phyloP scores from a whole-genome alignment of 352 stramenopile genomes.

The Globisporangium paddicum region DNA sequence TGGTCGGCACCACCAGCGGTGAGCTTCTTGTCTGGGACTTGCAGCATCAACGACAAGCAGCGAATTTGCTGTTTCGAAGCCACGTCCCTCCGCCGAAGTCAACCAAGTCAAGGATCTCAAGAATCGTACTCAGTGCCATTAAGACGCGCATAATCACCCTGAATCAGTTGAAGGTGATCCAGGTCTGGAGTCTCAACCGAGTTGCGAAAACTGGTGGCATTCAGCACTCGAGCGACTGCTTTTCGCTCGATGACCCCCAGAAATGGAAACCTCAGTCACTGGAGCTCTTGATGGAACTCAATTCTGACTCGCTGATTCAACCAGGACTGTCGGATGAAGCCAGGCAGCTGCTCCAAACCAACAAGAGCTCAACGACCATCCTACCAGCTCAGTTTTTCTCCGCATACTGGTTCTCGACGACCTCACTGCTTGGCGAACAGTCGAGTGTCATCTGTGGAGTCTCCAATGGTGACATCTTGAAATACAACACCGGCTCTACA shows the following conservation, averaged over 20 bases:
- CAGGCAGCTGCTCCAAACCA: slow-evolving; percentile 9
- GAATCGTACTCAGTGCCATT: slow-evolving; percentile 19
- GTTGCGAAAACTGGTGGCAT: slow-evolving; percentile 2
- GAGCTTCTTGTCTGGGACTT: slow-evolving; percentile 33
- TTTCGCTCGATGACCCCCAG: slow-evolving; percentile 13
- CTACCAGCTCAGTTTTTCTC: slow-evolving; percentile 6
- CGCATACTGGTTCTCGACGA: slow-evolving; percentile 20
- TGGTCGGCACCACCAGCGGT: slow-evolving; percentile 27
- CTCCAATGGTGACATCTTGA: slow-evolving; percentile 29
- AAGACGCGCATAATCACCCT: slow-evolving; percentile 14
- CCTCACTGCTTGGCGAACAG: slow-evolving; percentile 15
- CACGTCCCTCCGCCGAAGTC: slow-evolving; percentile 20
- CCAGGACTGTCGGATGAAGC: slow-evolving; percentile 18
- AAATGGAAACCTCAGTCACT: slow-evolving; percentile 36
- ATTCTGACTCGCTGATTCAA: slow-evolving; percentile 15
- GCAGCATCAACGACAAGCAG: slow-evolving; percentile 8
- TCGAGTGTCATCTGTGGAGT: slow-evolving; percentile 22
- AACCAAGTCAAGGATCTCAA: slow-evolving; percentile 20
- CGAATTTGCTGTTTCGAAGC: slow-evolving; percentile 15
- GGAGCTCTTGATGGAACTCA: slow-evolving; percentile 21
- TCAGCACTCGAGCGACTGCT: slow-evolving; percentile 33
- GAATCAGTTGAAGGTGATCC: slow-evolving; percentile 22
- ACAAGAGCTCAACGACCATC: background rate
- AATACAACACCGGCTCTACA: slow-evolving; percentile 19
- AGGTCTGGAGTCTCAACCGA: slow-evolving; percentile 24